phyloP scores from a whole-genome alignment of 768 basidiomycete genomes.

The Panellus pusillus region DNA sequence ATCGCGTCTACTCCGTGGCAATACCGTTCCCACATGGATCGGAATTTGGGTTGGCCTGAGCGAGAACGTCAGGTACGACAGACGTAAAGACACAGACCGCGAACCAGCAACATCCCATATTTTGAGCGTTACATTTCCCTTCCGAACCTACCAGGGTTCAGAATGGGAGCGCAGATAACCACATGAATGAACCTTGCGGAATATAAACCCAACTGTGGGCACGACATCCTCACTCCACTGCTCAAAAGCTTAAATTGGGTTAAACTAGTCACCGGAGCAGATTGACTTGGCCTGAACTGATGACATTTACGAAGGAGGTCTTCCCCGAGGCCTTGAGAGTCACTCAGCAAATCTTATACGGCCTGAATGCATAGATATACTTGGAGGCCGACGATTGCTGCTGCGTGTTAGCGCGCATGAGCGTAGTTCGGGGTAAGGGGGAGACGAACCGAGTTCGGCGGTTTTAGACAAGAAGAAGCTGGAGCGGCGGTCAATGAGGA shows the following conservation, averaged over 20 bases:
- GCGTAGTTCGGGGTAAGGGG: not conserved
- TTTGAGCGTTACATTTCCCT: constrained; percentile 88
- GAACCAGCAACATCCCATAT: constrained; percentile 94
- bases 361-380: constrained; percentile 33
- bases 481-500: not conserved
- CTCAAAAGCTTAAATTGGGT: not conserved
- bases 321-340: constrained; percentile 81
- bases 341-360: not conserved
- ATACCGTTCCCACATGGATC: constrained; percentile 92
- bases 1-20: constrained; percentile 92
- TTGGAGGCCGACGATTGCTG: constrained; percentile 86
- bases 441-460: constrained; percentile 58
- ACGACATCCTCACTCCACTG: constrained; percentile 98
- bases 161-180: too few relatives aligned
- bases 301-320: constrained; percentile 91
- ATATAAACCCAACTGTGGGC: constrained; percentile 92
- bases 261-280: constrained; percentile 4
- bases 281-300: constrained; percentile 78
- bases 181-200: constrained; percentile 59
- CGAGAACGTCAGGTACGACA: constrained; percentile 9
- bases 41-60: constrained; percentile 86
- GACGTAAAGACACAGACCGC: constrained; percentile 20
- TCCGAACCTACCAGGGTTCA: constrained; percentile 35
- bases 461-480: constrained; percentile 86
- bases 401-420: not conserved